phyloP scores from a whole-genome alignment of 140 eudicot species.

The Ambrosia hybrid region DNA sequence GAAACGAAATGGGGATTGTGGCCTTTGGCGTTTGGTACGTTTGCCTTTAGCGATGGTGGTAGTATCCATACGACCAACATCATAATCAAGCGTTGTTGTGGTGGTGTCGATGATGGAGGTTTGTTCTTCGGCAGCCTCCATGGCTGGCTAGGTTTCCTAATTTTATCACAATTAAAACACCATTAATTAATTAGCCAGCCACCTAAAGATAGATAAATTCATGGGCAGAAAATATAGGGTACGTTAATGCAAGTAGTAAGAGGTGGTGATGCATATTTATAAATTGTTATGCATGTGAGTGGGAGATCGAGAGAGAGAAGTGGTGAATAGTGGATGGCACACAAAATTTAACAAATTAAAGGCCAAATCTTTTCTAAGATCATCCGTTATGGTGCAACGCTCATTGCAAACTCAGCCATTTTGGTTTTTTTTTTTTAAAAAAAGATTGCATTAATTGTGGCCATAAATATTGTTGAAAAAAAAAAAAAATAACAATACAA shows the following conservation, averaged over 20 bases:
- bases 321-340: conserved; percentile 34
- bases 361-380: conserved; percentile 6
- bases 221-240: conserved; percentile 41
- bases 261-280: conserved; percentile 26
- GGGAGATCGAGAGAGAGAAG: conserved; percentile 31
- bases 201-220: conserved; percentile 26
- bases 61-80: conserved; percentile 21
- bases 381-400: background rate
- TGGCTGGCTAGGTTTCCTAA: conserved; percentile 29
- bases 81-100: background rate
- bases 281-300: conserved; percentile 24
- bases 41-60: conserved; percentile 66
- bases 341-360: conserved; percentile 23
- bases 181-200: conserved; percentile 12
- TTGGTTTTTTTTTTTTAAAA: background rate
- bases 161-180: conserved; percentile 4
- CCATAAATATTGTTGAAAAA: background rate
- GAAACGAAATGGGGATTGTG: conserved; percentile 67
- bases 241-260: conserved; percentile 25
- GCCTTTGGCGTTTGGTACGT: conserved; percentile 83
- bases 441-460: background rate
- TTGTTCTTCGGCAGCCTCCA: conserved; percentile 36
- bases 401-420: too few relatives aligned
- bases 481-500: too few relatives aligned
- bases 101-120: conserved; percentile 10